Evolutionary conservation across 352 stramenopile genomes (phyloP), one percentile per base, ranked within the genome.

Genomic region (Pythium brachiatum): DNA sequence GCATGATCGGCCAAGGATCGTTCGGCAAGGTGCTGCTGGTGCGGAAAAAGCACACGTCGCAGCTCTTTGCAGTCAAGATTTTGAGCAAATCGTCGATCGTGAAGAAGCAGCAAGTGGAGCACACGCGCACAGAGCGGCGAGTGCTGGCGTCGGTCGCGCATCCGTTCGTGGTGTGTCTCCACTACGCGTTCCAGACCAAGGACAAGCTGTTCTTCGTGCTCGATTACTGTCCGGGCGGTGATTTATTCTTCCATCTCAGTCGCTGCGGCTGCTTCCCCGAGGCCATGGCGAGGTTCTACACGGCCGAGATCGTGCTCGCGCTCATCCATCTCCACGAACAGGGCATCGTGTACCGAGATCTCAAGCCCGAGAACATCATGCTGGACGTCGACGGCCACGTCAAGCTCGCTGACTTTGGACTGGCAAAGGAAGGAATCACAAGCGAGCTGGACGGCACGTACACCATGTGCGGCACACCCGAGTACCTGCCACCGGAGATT

Each of bases 11-110:
- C 48, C 92, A 94, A 57, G 94, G 94, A 2, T 94, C 79, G 20
- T 98, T 98, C 44, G 94, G 94, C 39, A 97, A 97, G 79, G 94
- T 97, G 4, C 64, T 97, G 48, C 68, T 94, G n/a, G 83, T 90
- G 48, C 76, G 85, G 47, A 91, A 92, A 67, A 92, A 94, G 72
- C 59, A 87, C 32, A 74, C 79, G 41, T 81, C 72, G 20, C 76
- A 94, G 58, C 66, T 94, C 27, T 92, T 88, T 11, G 86, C 86
- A 0, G 78, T 95, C 61, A 95, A 95, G 73, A 92, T 93, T 59
- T 60, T 95, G 38, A 86, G 76, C 69, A 95, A 95, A 48, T 75
- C 78, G 12, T 67, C 71, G 20, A 85, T 95, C 54, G 80, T 94
- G 44, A 80, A 88, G 65, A 91, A 92, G 70, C 77, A 91, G 66